Percentiles rank a stretch among this genome's conserved stretches.
Evolutionary conservation across 2,329 filamentous ascomycete genomes (phyloP).

Genomic region (Thielaviopsis populi): DNA sequence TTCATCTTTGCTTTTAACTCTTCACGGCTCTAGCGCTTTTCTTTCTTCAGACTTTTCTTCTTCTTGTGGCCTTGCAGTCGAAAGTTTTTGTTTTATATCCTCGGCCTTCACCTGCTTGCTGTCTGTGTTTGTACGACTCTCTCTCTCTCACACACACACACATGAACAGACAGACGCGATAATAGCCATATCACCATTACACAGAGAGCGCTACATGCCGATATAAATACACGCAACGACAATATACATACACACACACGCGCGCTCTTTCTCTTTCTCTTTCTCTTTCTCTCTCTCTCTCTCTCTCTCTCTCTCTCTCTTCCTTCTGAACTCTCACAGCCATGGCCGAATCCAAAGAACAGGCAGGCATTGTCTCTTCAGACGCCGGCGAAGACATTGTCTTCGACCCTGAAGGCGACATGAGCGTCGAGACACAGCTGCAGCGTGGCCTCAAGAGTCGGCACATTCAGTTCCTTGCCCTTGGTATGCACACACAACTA

Average conservation of each 20-base stretch:
- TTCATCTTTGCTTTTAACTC: too few species aligned
- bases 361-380: not conserved
- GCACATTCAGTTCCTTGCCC: slow-evolving; percentile 45
- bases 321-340: not conserved
- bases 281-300: not conserved
- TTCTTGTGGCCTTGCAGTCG: too few species aligned
- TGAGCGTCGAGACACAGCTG: slow-evolving; percentile 28
- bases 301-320: not conserved
- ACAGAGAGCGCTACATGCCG: not conserved
- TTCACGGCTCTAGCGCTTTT: too few species aligned
- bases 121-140: too few species aligned
- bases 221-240: not conserved
- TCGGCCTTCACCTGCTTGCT: not conserved
- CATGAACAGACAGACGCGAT: too few species aligned
- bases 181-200: not conserved
- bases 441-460: slow-evolving; percentile 43
- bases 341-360: slow-evolving; percentile 2
- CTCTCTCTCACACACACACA: too few species aligned
- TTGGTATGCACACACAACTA: slow-evolving; percentile 25
- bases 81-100: not conserved
- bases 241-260: not conserved
- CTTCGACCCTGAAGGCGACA: slow-evolving; percentile 17
- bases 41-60: too few species aligned
- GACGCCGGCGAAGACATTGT: not conserved
- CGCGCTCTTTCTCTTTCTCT: too few species aligned